A percentile compares a stretch with the other conserved stretches of the same genome.
Conservation (phyloP, 2,329 filamentous ascomycete genomes). For the Chaetomiaceae sp. region DNA sequence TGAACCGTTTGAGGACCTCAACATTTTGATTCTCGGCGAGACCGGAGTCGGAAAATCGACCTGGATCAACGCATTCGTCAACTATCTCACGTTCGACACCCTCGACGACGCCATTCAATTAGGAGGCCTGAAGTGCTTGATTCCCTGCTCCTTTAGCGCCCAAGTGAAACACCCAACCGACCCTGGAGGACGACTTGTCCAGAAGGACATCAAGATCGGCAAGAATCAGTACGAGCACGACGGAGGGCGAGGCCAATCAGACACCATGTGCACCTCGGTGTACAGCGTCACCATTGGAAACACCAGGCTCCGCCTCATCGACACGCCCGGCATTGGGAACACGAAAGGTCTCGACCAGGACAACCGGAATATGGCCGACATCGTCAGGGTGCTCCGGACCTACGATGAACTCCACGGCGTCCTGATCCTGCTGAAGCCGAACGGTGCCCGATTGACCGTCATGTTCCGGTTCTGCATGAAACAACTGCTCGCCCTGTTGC, state of each 20-base stretch:
- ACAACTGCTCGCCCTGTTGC: slow-evolving; percentile 38
- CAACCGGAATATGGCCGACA: slow-evolving; percentile 37
- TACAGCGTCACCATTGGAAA: slow-evolving; percentile 31
- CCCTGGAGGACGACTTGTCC: slow-evolving; percentile 23
- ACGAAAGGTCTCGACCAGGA: slow-evolving; percentile 36
- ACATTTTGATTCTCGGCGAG: slow-evolving; percentile 43
- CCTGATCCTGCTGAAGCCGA: slow-evolving; percentile 40
- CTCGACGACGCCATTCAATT: slow-evolving; percentile 37
- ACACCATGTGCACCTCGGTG: slow-evolving; percentile 35
- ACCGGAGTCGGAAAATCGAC: slow-evolving; percentile 47
- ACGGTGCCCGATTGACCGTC: slow-evolving; percentile 34
- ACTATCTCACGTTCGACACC: slow-evolving; percentile 38
- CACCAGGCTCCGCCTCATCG: slow-evolving; percentile 35
- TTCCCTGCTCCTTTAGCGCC: slow-evolving; percentile 38
- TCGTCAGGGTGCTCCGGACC: slow-evolving; percentile 32
- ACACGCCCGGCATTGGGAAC: slow-evolving; percentile 42
- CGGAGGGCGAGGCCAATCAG: slow-evolving; percentile 32
- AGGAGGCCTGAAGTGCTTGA: slow-evolving; percentile 32
- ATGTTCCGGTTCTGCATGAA: slow-evolving; percentile 39
- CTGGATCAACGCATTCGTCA: slow-evolving; percentile 46
- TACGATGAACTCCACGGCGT: slow-evolving; percentile 39
- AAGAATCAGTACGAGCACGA: slow-evolving; percentile 31
- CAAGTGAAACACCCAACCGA: slow-evolving; percentile 30
- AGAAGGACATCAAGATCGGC: slow-evolving; percentile 32
- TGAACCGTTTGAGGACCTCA: slow-evolving; percentile 3